Conservation (phyloP, 2,329 filamentous ascomycete genomes). For the Lasiodiplodia gonubiensis region DNA sequence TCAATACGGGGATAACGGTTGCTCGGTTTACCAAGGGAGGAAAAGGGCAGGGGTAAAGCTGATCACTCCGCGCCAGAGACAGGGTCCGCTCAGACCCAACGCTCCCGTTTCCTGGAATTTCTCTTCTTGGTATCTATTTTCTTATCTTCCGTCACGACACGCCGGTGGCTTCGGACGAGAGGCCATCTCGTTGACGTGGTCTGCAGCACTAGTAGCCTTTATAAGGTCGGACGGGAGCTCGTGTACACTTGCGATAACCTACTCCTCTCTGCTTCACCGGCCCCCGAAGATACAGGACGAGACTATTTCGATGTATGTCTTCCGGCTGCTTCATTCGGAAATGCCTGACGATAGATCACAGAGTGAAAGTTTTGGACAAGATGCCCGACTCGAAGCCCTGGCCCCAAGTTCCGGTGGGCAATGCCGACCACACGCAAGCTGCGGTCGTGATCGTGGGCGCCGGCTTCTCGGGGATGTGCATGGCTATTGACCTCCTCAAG, state of each 20-base stretch:
- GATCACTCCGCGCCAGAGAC: background rate
- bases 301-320: background rate
- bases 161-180: background rate
- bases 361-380: background rate
- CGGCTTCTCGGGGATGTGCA: constrained; percentile 61
- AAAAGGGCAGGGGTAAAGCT: background rate
- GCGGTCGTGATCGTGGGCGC: constrained; percentile 64
- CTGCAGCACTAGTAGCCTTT: background rate
- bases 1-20: background rate
- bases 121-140: background rate
- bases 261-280: background rate
- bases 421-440: constrained; percentile 58
- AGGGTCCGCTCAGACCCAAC: background rate
- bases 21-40: background rate
- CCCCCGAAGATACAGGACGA: background rate
- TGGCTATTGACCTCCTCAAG: constrained; percentile 63
- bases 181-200: background rate
- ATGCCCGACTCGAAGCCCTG: constrained; percentile 52
- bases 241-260: background rate
- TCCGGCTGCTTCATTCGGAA: background rate
- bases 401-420: constrained; percentile 54
- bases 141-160: background rate
- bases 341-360: background rate
- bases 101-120: background rate
- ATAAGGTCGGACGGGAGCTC: background rate